Conservation (phyloP, 2,329 filamentous ascomycete species). For the Byssoonygena ceratinophila region DNA sequence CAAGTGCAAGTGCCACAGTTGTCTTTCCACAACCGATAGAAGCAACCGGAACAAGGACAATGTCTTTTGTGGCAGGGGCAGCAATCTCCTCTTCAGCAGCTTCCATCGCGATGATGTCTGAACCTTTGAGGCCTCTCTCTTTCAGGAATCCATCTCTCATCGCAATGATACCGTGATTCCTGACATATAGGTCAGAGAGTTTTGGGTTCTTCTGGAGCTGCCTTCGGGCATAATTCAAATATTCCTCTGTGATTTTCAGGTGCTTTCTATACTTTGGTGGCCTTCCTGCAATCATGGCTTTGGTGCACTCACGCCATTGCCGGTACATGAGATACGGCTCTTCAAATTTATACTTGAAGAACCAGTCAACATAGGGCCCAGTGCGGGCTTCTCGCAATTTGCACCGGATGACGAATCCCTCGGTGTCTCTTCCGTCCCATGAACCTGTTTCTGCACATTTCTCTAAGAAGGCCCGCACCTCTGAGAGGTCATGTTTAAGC, state of each 20-base stretch:
- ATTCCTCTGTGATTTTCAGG: conserved; percentile 77
- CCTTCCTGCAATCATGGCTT: conserved; percentile 67
- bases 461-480: conserved; percentile 73
- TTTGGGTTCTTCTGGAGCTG: conserved; percentile 58
- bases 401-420: conserved; percentile 94
- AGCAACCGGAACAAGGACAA: conserved; percentile 81
- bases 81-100: conserved; percentile 38
- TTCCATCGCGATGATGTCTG: conserved; percentile 71
- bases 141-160: conserved; percentile 79
- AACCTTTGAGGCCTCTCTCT: conserved; percentile 72
- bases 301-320: conserved; percentile 96
- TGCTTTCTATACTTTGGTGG: conserved; percentile 77
- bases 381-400: conserved; percentile 46
- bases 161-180: conserved; percentile 90
- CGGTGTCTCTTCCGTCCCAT: conserved; percentile 83
- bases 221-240: conserved; percentile 68
- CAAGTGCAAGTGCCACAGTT: conserved; percentile 71
- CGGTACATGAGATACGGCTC: conserved; percentile 98
- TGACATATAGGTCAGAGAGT: conserved; percentile 60
- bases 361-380: conserved; percentile 74
- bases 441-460: conserved; percentile 76
- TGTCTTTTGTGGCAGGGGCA: conserved; percentile 47
- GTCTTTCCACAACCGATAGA: conserved; percentile 97
- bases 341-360: conserved; percentile 99
- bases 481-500: conserved; percentile 59